Conservation (phyloP, 148 eudicot species). For the Nyssa sinensis region DNA sequence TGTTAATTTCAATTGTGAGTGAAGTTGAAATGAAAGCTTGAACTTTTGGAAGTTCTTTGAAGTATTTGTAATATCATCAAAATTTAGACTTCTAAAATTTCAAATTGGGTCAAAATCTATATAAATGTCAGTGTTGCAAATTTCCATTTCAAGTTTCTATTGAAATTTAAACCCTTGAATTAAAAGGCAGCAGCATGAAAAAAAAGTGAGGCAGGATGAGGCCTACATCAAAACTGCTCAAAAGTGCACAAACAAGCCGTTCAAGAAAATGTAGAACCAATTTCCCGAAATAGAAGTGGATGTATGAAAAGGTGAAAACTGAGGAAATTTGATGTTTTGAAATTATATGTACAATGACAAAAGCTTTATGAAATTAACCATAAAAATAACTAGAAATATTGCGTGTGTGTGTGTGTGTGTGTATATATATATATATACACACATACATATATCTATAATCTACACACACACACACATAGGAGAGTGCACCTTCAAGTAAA, state of each 20-base stretch:
- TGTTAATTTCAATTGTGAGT: neutral
- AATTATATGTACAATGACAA: neutral
- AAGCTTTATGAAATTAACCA: too few relatives aligned
- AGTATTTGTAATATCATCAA: neutral
- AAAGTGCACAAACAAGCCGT: neutral
- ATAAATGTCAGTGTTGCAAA: neutral
- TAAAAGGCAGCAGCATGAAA: neutral
- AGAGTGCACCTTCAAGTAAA: conserved; percentile 72
- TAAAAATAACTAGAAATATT: too few relatives aligned
- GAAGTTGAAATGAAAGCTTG: neutral
- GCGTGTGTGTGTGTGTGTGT: too few relatives aligned
- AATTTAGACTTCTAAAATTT: neutral
- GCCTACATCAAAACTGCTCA: neutral
- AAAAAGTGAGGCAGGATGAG: neutral
- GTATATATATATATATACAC: neutral
- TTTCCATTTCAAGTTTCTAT: too few relatives aligned
- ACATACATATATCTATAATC: too few relatives aligned
- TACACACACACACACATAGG: too few relatives aligned
- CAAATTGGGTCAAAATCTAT: too few relatives aligned
- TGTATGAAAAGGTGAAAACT: neutral
- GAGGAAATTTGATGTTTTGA: neutral
- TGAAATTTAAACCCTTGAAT: neutral
- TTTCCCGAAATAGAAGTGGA: neutral
- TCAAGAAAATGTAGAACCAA: neutral
- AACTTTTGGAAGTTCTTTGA: neutral